Conservation (phyloP, 768 basidiomycete species). For the Ramaria rubella region DNA sequence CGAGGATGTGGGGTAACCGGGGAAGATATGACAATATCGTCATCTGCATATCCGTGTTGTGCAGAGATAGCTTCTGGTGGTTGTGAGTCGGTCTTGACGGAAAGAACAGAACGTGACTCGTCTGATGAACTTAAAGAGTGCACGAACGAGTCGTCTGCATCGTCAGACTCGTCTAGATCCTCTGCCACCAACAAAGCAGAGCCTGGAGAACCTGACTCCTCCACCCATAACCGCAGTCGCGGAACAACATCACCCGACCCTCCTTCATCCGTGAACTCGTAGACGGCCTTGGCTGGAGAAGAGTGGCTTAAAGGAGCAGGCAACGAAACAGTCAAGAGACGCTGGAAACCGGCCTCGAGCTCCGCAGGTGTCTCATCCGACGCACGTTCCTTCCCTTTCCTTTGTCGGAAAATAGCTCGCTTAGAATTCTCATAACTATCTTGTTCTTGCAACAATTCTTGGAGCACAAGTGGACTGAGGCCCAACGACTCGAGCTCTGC, state of each 20-base stretch:
- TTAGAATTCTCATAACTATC: neutral
- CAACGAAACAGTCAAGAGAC: neutral
- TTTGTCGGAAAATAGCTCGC: neutral
- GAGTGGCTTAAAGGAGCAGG: neutral
- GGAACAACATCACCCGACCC: slow-evolving; percentile 43
- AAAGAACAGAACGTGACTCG: neutral
- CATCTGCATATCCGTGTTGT: neutral
- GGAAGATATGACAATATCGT: slow-evolving; percentile 1
- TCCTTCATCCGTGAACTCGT: slow-evolving; percentile 45
- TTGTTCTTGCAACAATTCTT: slow-evolving; percentile 20
- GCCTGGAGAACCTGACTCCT: slow-evolving; percentile 4
- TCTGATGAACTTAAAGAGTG: neutral
- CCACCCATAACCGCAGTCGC: slow-evolving; percentile 47
- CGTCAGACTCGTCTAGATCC: neutral
- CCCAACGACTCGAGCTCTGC: slow-evolving; percentile 71
- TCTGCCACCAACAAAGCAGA: neutral
- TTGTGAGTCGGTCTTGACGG: neutral
- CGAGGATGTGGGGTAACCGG: neutral
- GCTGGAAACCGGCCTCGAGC: neutral
- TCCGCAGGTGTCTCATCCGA: slow-evolving; percentile 11
- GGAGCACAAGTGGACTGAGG: slow-evolving; percentile 42
- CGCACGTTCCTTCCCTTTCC: slow-evolving; percentile 22
- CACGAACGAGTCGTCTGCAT: neutral
- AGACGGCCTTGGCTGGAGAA: slow-evolving; percentile 34
- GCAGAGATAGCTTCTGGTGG: neutral